Evolutionary conservation across 768 basidiomycete genomes (phyloP).

Genomic region (Lactarius tabidus): DNA sequence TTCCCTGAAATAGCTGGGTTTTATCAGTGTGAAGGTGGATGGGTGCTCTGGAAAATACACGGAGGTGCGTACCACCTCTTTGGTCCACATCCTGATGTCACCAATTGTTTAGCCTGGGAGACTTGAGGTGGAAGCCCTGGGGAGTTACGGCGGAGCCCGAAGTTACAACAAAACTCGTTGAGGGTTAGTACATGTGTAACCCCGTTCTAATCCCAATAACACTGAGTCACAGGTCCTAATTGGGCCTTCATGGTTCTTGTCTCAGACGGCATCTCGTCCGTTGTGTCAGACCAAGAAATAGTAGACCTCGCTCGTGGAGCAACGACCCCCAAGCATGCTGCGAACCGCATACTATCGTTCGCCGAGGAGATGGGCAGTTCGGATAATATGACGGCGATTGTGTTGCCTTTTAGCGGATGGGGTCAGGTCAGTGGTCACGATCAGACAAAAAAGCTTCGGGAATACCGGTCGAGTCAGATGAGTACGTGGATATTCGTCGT

Average conservation of each 20-base stretch:
- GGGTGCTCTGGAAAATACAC: constrained; percentile 89
- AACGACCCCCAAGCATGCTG: constrained; percentile 71
- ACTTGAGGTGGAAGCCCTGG: constrained; percentile 82
- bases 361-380: constrained; percentile 84
- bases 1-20: background rate
- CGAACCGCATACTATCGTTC: constrained; percentile 75
- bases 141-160: constrained; percentile 95
- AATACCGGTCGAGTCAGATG: constrained; percentile 56
- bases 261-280: constrained; percentile 92
- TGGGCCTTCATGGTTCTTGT: constrained; percentile 86
- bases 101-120: constrained; percentile 60
- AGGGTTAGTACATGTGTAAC: constrained; percentile 46
- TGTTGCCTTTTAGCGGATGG: constrained; percentile 93
- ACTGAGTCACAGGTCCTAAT: constrained; percentile 51
- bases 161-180: constrained; percentile 66
- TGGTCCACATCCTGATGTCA: constrained; percentile 3
- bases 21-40: constrained; percentile 62
- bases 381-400: constrained; percentile 89
- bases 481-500: constrained; percentile 27
- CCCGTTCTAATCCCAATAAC: background rate
- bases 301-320: constrained; percentile 80
- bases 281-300: constrained; percentile 91
- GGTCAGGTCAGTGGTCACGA: constrained; percentile 76
- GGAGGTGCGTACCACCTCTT: constrained; percentile 54
- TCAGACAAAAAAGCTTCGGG: constrained; percentile 73